A percentile compares a stretch with the other conserved stretches of the same genome.
Conservation (phyloP, 805 yeast species). For the Metschnikowia peoriensis region DNA sequence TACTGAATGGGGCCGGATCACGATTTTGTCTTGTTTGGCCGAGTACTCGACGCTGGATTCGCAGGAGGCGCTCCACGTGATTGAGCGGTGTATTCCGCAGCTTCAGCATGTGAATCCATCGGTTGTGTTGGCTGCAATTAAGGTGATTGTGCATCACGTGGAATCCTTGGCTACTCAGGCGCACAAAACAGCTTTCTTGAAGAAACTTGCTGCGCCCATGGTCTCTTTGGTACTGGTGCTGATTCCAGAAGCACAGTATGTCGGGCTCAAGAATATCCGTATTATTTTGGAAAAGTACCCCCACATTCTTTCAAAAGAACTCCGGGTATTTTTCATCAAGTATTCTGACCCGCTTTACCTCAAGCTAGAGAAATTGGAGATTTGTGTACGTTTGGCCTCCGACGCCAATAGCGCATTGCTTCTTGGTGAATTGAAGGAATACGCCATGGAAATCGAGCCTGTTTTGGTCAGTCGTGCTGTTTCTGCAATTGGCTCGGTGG, state of each 20-base stretch:
- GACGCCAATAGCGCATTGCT: conserved; percentile 57
- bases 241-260: conserved; percentile 88
- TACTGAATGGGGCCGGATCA: conserved; percentile 98
- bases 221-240: conserved; percentile 85
- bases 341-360: conserved; percentile 80
- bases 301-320: conserved; percentile 66
- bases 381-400: conserved; percentile 65
- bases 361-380: conserved; percentile 74
- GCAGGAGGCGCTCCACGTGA: conserved; percentile 76
- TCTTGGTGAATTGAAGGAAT: conserved; percentile 71
- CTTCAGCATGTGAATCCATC: conserved; percentile 96
- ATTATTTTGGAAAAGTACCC: conserved; percentile 90
- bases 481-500: conserved; percentile 67
- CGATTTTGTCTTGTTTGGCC: conserved; percentile 78
- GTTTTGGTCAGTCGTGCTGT: conserved; percentile 69
- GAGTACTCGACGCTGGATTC: conserved; percentile 58
- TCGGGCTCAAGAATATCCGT: conserved; percentile 86
- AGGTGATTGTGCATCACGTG: conserved; percentile 71
- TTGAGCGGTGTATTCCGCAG: conserved; percentile 91
- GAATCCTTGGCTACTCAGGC: conserved; percentile 41
- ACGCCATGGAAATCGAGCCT: conserved; percentile 81
- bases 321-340: conserved; percentile 87
- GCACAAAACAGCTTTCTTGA: conserved; percentile 46
- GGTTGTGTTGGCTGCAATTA: conserved; percentile 83
- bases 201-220: conserved; percentile 78